These are phyloP conservation scores for Whalleya microplaca DNA, from an alignment of 2,329 filamentous ascomycete genomes.

Conservation along the genomic window DNA sequence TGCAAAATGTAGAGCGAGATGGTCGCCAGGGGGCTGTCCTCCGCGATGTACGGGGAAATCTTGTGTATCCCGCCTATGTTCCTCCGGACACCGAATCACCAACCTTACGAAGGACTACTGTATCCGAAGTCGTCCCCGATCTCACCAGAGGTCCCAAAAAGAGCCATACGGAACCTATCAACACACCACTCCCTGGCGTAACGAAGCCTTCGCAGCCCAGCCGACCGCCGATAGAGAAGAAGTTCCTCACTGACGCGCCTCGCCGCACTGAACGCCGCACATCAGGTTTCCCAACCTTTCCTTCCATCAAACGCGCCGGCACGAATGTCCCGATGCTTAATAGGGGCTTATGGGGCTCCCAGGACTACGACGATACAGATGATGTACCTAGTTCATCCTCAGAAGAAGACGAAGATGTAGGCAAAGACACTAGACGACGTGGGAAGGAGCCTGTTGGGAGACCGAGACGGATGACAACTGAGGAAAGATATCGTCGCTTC, in stretches of 20 bases:
- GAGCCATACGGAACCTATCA: conserved; percentile 16
- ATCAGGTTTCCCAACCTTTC: conserved; percentile 17
- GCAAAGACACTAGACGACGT: not conserved
- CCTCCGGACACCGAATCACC: conserved; percentile 32
- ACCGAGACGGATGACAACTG: conserved; percentile 16
- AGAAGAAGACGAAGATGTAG: conserved; percentile 21
- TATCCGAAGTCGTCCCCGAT: conserved; percentile 8
- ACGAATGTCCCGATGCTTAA: conserved; percentile 29
- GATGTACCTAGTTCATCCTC: conserved; percentile 27
- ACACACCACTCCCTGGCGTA: not conserved
- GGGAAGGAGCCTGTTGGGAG: conserved; percentile 12
- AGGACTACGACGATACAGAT: conserved; percentile 8
- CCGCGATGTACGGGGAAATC: conserved; percentile 27
- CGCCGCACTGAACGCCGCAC: conserved; percentile 7
- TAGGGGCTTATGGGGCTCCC: conserved; percentile 7
- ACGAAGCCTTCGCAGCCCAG: conserved; percentile 4
- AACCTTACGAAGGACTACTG: conserved; percentile 8
- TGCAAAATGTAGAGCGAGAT: conserved; percentile 14
- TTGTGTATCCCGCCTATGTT: conserved; percentile 29
- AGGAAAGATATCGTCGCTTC: conserved; percentile 55
- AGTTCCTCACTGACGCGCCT: conserved; percentile 27
- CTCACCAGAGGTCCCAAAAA: conserved; percentile 13
- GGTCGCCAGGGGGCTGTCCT: conserved; percentile 20
- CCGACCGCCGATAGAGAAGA: conserved; percentile 20
- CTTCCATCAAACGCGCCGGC: conserved; percentile 25